Evolutionary conservation across 805 yeast genomes (phyloP).

Genomic region (Candida coquimbonensis): DNA sequence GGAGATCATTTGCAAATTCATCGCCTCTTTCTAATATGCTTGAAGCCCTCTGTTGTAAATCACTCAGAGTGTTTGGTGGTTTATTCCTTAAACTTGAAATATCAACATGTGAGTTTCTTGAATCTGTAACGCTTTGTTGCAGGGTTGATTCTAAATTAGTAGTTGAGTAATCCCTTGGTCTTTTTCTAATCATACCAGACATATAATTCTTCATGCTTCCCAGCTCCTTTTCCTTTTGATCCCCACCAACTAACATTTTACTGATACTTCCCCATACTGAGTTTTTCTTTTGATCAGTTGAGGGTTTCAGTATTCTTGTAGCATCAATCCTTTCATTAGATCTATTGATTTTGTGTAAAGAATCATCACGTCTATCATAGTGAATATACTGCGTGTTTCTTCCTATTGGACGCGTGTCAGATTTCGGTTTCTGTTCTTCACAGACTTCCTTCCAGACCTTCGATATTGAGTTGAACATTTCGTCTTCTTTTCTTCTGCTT

Average conservation of each 20-base stretch:
- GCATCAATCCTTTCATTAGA: conserved; percentile 10
- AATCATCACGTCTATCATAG: conserved; percentile 9
- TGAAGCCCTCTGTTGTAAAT: conserved; percentile 11
- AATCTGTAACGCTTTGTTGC: no score
- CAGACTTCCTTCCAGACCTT: conserved; percentile 20
- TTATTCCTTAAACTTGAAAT: no score
- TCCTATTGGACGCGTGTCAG: conserved; percentile 11
- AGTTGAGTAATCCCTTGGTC: conserved; percentile 7
- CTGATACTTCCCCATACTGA: conserved; percentile 17
- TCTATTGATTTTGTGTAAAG: conserved; percentile 6
- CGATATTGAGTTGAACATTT: conserved; percentile 16
- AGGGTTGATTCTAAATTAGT: neutral
- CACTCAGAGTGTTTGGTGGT: neutral
- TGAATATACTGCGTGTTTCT: conserved; percentile 12
- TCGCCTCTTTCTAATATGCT: conserved; percentile 14
- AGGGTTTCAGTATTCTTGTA: conserved; percentile 17
- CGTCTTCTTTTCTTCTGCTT: no score
- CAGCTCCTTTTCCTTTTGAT: conserved; percentile 11
- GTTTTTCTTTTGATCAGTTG: conserved; percentile 10
- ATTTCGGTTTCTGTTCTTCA: conserved; percentile 11
- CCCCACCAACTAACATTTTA: conserved; percentile 11
- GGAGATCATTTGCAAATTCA: conserved; percentile 9
- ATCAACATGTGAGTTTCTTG: no score
- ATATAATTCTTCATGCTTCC: conserved; percentile 18
- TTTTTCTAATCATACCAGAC: conserved; percentile 17